Conservation (phyloP, 768 basidiomycete genomes). For the Suillus variegatus region DNA sequence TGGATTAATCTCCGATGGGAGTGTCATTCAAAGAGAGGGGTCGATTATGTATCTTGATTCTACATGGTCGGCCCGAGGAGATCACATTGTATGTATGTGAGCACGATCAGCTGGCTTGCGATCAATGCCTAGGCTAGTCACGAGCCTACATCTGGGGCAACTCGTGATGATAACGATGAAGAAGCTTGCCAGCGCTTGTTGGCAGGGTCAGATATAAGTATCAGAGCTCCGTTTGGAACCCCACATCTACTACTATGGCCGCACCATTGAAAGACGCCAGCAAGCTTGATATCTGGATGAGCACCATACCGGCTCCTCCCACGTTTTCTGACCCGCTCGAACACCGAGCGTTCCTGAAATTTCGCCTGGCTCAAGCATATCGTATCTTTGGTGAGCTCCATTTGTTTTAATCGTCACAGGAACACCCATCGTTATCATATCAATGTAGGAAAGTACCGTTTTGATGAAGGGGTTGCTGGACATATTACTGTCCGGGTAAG, state of each 20-base stretch:
- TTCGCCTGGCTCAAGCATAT: slow-evolving; percentile 47
- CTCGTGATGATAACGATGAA: no score
- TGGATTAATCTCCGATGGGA: no score
- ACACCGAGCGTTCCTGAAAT: slow-evolving; percentile 45
- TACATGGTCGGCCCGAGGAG: no score
- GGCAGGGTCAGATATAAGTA: no score
- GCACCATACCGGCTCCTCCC: slow-evolving; percentile 15
- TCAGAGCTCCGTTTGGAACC: not conserved
- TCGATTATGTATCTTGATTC: no score
- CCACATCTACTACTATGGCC: not conserved
- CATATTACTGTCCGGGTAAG: slow-evolving; percentile 48
- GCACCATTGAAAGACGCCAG: not conserved
- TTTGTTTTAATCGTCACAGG: not conserved
- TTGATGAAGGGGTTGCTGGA: slow-evolving; percentile 49
- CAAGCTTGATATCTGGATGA: no score
- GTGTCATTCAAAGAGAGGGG: no score
- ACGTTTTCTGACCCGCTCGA: slow-evolving; percentile 36
- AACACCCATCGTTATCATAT: slow-evolving; percentile 17
- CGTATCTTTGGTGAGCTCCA: slow-evolving; percentile 42
- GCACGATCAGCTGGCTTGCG: no score
- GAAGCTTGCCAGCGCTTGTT: no score
- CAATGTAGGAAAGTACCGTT: slow-evolving; percentile 33
- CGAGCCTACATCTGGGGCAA: no score
- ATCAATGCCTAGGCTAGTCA: no score
- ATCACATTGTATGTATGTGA: no score